Evolutionary conservation across 2,329 filamentous ascomycete species (phyloP).

Genomic region (Neodidymelliopsis sp.): DNA sequence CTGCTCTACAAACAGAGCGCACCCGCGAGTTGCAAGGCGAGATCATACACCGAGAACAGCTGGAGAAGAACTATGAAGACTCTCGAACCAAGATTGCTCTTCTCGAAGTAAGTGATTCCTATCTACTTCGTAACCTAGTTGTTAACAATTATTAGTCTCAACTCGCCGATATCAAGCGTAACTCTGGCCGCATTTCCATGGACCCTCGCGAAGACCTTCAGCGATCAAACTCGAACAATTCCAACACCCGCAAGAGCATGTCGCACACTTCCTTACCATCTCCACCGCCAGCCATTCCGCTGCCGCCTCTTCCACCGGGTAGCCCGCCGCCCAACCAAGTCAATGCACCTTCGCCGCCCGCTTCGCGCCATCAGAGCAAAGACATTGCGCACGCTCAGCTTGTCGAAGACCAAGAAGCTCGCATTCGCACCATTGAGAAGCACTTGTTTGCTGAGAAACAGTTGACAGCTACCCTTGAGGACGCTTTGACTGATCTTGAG

Average conservation of each 20-base stretch:
- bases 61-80: constrained; percentile 75
- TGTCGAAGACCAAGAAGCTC: constrained; percentile 92
- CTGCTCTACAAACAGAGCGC: constrained; percentile 64
- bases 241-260: constrained; percentile 82
- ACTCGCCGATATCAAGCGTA: constrained; percentile 64
- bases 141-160: constrained; percentile 61
- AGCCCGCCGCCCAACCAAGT: constrained; percentile 54
- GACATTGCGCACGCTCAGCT: constrained; percentile 80
- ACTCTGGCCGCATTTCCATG: constrained; percentile 55
- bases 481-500: constrained; percentile 93
- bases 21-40: constrained; percentile 53
- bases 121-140: background rate
- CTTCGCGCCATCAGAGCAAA: constrained; percentile 79
- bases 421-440: constrained; percentile 95
- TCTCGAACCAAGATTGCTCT: constrained; percentile 75
- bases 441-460: constrained; percentile 96
- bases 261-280: constrained; percentile 87
- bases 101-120: constrained; percentile 70
- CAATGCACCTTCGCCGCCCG: constrained; percentile 64
- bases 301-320: constrained; percentile 80
- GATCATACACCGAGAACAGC: constrained; percentile 51
- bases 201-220: constrained; percentile 59
- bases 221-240: constrained; percentile 66
- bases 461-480: constrained; percentile 91
- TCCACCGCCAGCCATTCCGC: constrained; percentile 92